Percentiles rank a stretch among this genome's conserved stretches.
Conservation (phyloP, 495 filamentous ascomycete genomes). For the Pyrenula aspistea region DNA sequence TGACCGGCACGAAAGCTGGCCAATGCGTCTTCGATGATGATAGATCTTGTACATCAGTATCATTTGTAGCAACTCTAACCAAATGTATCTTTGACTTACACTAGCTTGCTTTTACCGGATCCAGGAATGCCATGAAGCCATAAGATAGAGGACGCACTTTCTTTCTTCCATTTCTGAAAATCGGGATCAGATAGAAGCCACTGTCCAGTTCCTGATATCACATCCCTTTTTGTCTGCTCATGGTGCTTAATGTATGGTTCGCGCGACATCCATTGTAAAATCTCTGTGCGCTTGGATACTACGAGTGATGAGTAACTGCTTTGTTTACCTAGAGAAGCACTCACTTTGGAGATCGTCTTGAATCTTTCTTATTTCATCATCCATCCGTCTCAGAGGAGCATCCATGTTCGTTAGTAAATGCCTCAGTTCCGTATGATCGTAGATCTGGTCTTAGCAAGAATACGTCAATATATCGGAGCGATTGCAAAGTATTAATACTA, state of each 20-base stretch:
- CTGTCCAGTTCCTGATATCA: constrained; percentile 2
- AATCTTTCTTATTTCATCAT: not conserved
- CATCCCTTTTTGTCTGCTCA: not conserved
- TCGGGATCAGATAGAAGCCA: constrained; percentile 4
- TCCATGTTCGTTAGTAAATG: not conserved
- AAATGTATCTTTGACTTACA: not conserved
- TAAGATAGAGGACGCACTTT: constrained; percentile 8
- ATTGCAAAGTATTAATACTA: no score
- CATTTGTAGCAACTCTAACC: no score
- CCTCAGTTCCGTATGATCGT: not conserved
- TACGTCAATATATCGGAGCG: no score
- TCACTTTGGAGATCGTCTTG: not conserved
- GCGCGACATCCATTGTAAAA: constrained; percentile 6
- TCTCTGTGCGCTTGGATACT: constrained; percentile 1
- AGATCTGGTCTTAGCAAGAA: not conserved
- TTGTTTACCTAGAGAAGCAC: not conserved
- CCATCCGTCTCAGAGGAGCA: not conserved
- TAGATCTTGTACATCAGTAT: constrained; percentile 6
- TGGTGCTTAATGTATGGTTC: constrained; percentile 7
- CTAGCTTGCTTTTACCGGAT: constrained; percentile 18
- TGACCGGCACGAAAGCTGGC: not conserved
- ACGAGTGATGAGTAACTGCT: constrained; percentile 1
- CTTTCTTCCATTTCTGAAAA: constrained; percentile 7
- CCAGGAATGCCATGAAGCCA: constrained; percentile 24
- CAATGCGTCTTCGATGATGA: constrained; percentile 11